These are phyloP conservation scores for Botrytis sinoallii DNA, from an alignment of 2,329 filamentous ascomycete species.

Conservation along the genomic window DNA sequence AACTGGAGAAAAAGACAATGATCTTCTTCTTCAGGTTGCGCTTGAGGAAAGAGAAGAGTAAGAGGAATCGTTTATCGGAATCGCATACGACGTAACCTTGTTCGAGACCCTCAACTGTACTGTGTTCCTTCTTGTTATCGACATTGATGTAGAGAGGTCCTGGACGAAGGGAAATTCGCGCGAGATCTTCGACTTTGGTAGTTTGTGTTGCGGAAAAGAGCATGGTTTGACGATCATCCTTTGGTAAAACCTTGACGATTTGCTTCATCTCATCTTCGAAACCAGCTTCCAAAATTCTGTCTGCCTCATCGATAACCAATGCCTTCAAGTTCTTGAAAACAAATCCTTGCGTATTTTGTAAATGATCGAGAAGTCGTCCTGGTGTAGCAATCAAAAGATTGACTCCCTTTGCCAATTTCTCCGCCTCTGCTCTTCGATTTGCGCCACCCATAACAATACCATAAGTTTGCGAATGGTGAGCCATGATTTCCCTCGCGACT, in stretches of 20 bases:
- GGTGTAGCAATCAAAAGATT: slow-evolving; percentile 94
- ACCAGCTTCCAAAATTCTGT: slow-evolving; percentile 92
- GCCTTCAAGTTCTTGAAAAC: slow-evolving; percentile 90
- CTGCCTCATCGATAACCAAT: slow-evolving; percentile 92
- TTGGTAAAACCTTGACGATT: slow-evolving; percentile 90
- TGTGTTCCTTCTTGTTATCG: slow-evolving; percentile 82
- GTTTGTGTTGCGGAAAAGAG: slow-evolving; percentile 99
- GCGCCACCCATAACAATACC: slow-evolving; percentile 96
- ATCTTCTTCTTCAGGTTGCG: slow-evolving; percentile 86
- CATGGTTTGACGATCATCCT: slow-evolving; percentile 87
- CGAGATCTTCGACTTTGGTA: slow-evolving; percentile 96
- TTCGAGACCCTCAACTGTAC: slow-evolving; percentile 89
- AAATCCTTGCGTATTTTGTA: slow-evolving; percentile 88
- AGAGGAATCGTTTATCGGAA: slow-evolving; percentile 85
- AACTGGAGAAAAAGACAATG: slow-evolving; percentile 93
- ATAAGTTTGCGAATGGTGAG: slow-evolving; percentile 88
- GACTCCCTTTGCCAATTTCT: slow-evolving; percentile 91
- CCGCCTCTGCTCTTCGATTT: slow-evolving; percentile 83
- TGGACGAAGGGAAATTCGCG: slow-evolving; percentile 84
- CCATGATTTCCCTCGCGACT: slow-evolving; percentile 89
- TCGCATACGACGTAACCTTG: slow-evolving; percentile 96
- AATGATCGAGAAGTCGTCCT: slow-evolving; percentile 85
- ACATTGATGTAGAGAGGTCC: slow-evolving; percentile 97
- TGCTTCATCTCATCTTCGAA: slow-evolving; percentile 99
- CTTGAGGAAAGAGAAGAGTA: slow-evolving; percentile 93